Evolutionary conservation across 805 yeast genomes (phyloP), one percentile per base, ranked within the genome.

Genomic region (Candida methanosorbosa): DNA sequence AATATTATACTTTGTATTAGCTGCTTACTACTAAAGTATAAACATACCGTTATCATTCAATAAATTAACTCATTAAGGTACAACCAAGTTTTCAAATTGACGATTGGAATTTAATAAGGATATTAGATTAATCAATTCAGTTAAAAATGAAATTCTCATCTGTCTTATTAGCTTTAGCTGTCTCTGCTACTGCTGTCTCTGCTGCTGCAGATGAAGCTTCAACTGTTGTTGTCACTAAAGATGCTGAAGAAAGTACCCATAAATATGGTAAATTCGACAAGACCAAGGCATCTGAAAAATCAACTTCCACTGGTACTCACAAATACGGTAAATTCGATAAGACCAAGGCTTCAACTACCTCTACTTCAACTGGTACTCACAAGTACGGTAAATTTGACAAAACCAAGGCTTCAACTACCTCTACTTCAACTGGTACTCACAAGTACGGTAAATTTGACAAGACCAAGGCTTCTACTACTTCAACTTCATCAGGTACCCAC

Each of bases 291-390:
- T 44, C 64, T 9, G 40, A 55, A 30, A 66, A 71, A 36, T 40
- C 72, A 3, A 39, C 62, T 15, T 40, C 57, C 18, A 57, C 72
- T 40, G 66, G 68, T 38, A 74, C 80, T 30, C 78, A 75, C 63
- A 67, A 56, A 41, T 63, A 63, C 44, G 83, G 83, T 47, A 66
- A 62, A 51, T 73, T 73, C 47, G 65, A 73, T 62, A 66, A 65
- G 44, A 63, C 68, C 33, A 50, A 48, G 38, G 38, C 18, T 25
- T 44, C 66, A 11, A 41, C 56, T 32, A 66, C 72, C 38, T 40
- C 72, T 4, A 40, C 61, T 14, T 40, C 56, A 20, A 57, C 72
- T 39, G 66, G 67, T 38, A 73, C 80, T 30, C 78, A 75, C 63
- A 67, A 56, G 41, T 63, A 63, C 45, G 83, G 82, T 46, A 66